These are phyloP conservation scores for Golubevia pallescens DNA, from an alignment of 1,284 basidiomycete species.

Conservation along the genomic window DNA sequence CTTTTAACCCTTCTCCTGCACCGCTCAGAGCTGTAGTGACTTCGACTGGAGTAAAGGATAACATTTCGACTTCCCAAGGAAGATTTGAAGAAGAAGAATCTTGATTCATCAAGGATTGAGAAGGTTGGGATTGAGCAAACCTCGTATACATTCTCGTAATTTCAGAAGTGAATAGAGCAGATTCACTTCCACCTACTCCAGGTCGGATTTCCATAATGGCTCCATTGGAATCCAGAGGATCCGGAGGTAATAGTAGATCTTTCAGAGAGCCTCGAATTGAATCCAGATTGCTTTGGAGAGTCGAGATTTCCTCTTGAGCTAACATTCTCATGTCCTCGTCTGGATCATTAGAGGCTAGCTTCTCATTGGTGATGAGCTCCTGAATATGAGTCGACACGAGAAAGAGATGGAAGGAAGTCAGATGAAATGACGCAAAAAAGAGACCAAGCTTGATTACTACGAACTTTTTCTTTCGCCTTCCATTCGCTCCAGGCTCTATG, in stretches of 20 bases:
- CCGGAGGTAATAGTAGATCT: slow-evolving; percentile 74
- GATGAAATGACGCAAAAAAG: background rate
- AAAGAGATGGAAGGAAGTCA: background rate
- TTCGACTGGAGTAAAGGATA: slow-evolving; percentile 44
- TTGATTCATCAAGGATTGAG: no score
- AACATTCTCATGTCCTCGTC: slow-evolving; percentile 79
- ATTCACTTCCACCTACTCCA: slow-evolving; percentile 90
- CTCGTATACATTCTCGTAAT: slow-evolving; percentile 83
- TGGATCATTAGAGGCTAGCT: slow-evolving; percentile 55
- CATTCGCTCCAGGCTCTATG: slow-evolving; percentile 70
- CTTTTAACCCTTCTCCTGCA: slow-evolving; percentile 72
- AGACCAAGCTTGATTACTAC: slow-evolving; percentile 32
- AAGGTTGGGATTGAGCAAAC: slow-evolving; percentile 65
- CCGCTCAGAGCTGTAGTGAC: slow-evolving; percentile 8
- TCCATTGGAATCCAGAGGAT: slow-evolving; percentile 73
- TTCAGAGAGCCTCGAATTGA: slow-evolving; percentile 71
- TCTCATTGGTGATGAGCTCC: slow-evolving; percentile 11
- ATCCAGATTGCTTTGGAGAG: slow-evolving; percentile 69
- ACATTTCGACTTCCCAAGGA: slow-evolving; percentile 37
- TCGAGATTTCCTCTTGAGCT: slow-evolving; percentile 74
- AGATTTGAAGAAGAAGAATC: background rate
- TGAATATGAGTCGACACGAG: no score
- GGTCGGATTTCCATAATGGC: slow-evolving; percentile 88
- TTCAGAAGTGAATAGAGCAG: slow-evolving; percentile 80
- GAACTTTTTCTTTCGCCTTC: slow-evolving; percentile 66